Conservation (phyloP, 805 yeast genomes). For the Cyberlindnera veronae region DNA sequence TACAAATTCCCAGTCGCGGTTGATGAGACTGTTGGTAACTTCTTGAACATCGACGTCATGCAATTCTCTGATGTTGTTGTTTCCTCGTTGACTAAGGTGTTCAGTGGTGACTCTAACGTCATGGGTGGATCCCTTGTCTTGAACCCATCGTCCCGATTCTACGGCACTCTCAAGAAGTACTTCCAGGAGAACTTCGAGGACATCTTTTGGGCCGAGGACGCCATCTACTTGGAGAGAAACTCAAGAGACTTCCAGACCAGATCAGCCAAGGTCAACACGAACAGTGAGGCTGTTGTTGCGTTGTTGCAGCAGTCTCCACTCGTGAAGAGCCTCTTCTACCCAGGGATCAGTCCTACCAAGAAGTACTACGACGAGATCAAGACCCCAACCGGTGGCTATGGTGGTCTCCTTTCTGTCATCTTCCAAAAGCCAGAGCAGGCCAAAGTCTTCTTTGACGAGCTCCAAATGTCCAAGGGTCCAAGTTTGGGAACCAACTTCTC, state of each 20-base stretch:
- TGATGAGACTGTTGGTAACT: conserved; percentile 94
- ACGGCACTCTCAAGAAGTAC: conserved; percentile 45
- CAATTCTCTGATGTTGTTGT: conserved; percentile 85
- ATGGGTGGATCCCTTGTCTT: conserved; percentile 89
- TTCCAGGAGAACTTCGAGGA: conserved; percentile 63
- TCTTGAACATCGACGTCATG: conserved; percentile 75
- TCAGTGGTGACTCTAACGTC: conserved; percentile 92
- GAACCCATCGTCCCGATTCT: conserved; percentile 60
- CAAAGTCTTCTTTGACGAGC: conserved; percentile 65
- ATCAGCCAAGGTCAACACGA: conserved; percentile 49
- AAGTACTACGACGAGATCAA: conserved; percentile 68
- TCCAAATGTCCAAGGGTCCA: conserved; percentile 79
- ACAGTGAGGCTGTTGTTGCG: conserved; percentile 51
- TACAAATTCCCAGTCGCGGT: conserved; percentile 77
- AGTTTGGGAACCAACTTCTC: conserved; percentile 89
- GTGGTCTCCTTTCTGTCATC: conserved; percentile 76
- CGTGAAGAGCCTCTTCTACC: conserved; percentile 69
- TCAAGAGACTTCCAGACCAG: conserved; percentile 82
- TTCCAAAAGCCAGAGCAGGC: conserved; percentile 66
- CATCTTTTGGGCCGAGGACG: conserved; percentile 89
- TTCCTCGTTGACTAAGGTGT: conserved; percentile 85
- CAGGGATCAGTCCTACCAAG: conserved; percentile 50
- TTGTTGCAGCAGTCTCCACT: conserved; percentile 45
- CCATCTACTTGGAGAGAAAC: conserved; percentile 85
- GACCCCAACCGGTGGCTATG: conserved; percentile 78